Conservation (phyloP, 2,329 filamentous ascomycete species). For the Fusarium piperis region DNA sequence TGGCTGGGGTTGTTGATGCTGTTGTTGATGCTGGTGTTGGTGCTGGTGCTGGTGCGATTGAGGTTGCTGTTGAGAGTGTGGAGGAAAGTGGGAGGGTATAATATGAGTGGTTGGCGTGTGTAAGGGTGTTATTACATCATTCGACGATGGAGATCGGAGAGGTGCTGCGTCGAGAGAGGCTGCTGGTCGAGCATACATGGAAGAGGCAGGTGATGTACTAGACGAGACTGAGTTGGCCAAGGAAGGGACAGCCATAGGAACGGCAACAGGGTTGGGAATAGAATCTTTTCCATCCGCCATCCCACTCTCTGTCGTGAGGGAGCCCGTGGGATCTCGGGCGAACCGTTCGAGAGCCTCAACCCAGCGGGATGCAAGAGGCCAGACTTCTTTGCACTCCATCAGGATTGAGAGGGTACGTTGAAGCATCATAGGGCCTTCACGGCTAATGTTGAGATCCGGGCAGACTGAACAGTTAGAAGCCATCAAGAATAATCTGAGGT, state of each 20-base stretch:
- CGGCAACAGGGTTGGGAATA: constrained; percentile 37
- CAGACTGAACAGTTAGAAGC: constrained; percentile 51
- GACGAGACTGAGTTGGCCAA: constrained; percentile 21
- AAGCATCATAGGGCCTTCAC: constrained; percentile 58
- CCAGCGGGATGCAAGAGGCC: constrained; percentile 64
- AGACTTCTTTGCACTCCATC: constrained; percentile 59
- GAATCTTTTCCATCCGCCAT: constrained; percentile 60
- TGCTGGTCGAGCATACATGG: constrained; percentile 18
- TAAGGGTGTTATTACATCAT: constrained; percentile 24
- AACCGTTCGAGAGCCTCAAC: constrained; percentile 60
- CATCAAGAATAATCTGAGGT: background rate
- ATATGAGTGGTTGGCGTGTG: constrained; percentile 5
- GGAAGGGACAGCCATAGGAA: constrained; percentile 17
- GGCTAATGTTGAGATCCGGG: constrained; percentile 51
- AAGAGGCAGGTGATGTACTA: constrained; percentile 31
- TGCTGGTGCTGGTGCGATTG: constrained; percentile 12
- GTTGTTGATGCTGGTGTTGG: constrained; percentile 8
- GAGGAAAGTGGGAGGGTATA: constrained; percentile 28
- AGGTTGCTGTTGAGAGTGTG: constrained; percentile 34
- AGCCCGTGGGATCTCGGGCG: constrained; percentile 54
- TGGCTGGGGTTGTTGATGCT: constrained; percentile 13
- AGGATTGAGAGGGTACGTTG: constrained; percentile 57
- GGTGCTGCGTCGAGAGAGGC: constrained; percentile 20
- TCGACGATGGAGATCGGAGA: constrained; percentile 22
- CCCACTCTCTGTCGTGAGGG: constrained; percentile 54